Evolutionary conservation across 306 rosid species (phyloP).

Genomic region (Quercus variabilis): DNA sequence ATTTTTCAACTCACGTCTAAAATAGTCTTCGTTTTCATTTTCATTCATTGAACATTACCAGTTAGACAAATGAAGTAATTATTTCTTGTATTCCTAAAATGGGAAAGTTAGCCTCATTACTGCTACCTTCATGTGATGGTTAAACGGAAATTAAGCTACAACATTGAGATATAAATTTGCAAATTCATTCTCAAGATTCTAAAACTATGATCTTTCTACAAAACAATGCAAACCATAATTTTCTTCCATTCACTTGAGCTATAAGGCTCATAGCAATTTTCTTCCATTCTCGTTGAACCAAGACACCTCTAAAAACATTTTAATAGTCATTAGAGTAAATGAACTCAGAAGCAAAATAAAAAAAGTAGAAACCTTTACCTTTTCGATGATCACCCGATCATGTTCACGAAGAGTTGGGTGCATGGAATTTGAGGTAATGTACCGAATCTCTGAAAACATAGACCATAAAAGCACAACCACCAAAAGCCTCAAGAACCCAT

Average conservation of each 20-base stretch:
- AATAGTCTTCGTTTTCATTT: not conserved
- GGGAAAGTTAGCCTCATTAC: not conserved
- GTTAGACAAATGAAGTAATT: not conserved
- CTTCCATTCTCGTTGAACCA: not conserved
- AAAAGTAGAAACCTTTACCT: slow-evolving; percentile 27
- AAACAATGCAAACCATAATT: not conserved
- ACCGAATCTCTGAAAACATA: slow-evolving; percentile 59
- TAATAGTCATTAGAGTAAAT: not conserved
- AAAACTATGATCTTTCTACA: not conserved
- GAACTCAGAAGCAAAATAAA: not conserved
- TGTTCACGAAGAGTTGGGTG: slow-evolving; percentile 76
- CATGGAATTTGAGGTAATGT: slow-evolving; percentile 85
- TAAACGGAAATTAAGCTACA: not conserved
- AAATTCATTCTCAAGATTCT: not conserved
- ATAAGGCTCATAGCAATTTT: not conserved
- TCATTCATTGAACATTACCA: not conserved
- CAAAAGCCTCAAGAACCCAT: slow-evolving; percentile 60
- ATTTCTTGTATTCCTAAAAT: not conserved
- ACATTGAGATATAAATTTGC: not conserved
- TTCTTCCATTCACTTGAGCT: not conserved
- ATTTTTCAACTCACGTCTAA: too few species aligned
- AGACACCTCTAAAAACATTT: not conserved
- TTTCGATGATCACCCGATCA: slow-evolving; percentile 75
- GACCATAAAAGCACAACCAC: slow-evolving; percentile 74
- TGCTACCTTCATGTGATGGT: not conserved